Conservation (phyloP, 2,329 filamentous ascomycete genomes). For the Ophiocordyceps polyrhachis-furcata region DNA sequence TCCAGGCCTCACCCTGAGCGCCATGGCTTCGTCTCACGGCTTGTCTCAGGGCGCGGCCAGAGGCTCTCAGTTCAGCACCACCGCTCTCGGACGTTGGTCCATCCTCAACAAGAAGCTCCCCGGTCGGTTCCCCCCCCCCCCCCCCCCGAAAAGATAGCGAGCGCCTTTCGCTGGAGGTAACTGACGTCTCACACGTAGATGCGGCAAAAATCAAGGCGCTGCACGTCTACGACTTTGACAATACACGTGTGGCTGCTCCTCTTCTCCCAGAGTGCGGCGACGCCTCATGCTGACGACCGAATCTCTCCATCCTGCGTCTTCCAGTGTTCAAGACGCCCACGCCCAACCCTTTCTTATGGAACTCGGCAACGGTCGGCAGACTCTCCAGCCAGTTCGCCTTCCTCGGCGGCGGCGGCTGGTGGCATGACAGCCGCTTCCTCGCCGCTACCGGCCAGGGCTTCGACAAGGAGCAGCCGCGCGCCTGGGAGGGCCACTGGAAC, state of each 20-base stretch:
- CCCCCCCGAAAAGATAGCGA: not conserved
- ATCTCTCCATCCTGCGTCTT: constrained; percentile 34
- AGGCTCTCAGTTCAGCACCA: constrained; percentile 35
- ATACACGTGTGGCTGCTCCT: constrained; percentile 47
- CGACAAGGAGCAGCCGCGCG: constrained; percentile 63
- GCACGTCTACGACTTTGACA: constrained; percentile 96
- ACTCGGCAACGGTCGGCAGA: constrained; percentile 54
- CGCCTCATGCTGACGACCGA: not conserved
- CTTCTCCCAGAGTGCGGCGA: not conserved
- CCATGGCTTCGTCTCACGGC: constrained; percentile 22
- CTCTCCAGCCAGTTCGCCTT: constrained; percentile 62
- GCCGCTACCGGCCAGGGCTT: constrained; percentile 68
- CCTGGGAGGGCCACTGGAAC: constrained; percentile 94
- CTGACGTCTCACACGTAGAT: constrained; percentile 16
- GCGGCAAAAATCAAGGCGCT: constrained; percentile 55
- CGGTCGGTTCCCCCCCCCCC: constrained; percentile 20
- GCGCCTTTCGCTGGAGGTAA: not conserved
- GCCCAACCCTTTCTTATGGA: constrained; percentile 81
- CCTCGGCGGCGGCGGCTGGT: constrained; percentile 79
- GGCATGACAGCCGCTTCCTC: constrained; percentile 81
- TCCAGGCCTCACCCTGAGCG: constrained; percentile 9
- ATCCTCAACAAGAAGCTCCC: constrained; percentile 56
- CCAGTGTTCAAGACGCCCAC: constrained; percentile 87
- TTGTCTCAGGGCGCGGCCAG: constrained; percentile 16
- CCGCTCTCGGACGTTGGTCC: constrained; percentile 70